A percentile compares a stretch with the other conserved stretches of the same genome.
Evolutionary conservation across 2,329 filamentous ascomycete species (phyloP).

Genomic region (Microdochium paspali): DNA sequence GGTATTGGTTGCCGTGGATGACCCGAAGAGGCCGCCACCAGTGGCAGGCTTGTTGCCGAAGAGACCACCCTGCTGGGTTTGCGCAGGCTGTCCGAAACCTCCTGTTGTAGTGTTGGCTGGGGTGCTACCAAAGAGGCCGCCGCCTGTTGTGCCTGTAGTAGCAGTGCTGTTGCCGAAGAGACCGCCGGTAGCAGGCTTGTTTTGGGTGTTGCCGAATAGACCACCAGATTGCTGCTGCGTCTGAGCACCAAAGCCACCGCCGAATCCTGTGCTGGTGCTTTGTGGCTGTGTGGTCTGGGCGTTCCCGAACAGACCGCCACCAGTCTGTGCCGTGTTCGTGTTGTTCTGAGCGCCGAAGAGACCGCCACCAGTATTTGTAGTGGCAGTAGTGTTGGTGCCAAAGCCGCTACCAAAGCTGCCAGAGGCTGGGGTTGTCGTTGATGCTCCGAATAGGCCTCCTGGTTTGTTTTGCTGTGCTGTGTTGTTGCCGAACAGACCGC

Average conservation of each 20-base stretch:
- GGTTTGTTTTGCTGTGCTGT: conserved; percentile 7
- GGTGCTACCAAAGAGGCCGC: conserved; percentile 32
- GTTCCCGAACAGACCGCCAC: conserved; percentile 27
- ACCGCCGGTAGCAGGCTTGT: conserved; percentile 25
- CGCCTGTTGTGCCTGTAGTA: conserved; percentile 17
- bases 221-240: conserved; percentile 28
- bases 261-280: conserved; percentile 19
- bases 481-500: conserved; percentile 28
- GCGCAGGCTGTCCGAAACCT: conserved; percentile 18
- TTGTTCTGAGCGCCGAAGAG: conserved; percentile 15
- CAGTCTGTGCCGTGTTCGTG: conserved; percentile 6
- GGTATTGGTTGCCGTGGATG: conserved; percentile 20
- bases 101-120: conserved; percentile 14
- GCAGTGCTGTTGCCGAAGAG: conserved; percentile 25
- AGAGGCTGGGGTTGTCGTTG: conserved; percentile 21
- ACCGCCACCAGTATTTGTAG: conserved; percentile 22
- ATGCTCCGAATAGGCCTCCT: conserved; percentile 15
- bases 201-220: conserved; percentile 25
- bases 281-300: conserved; percentile 13
- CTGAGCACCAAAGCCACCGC: conserved; percentile 27
- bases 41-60: conserved; percentile 30
- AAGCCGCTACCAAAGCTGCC: conserved; percentile 33
- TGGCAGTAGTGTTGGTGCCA: conserved; percentile 24
- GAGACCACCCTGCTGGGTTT: conserved; percentile 26
- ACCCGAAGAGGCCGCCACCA: conserved; percentile 32